Percentiles rank a stretch among this genome's conserved stretches.
These are phyloP conservation scores for Chiua virens DNA, from an alignment of 768 basidiomycete genomes.

Conservation along the genomic window DNA sequence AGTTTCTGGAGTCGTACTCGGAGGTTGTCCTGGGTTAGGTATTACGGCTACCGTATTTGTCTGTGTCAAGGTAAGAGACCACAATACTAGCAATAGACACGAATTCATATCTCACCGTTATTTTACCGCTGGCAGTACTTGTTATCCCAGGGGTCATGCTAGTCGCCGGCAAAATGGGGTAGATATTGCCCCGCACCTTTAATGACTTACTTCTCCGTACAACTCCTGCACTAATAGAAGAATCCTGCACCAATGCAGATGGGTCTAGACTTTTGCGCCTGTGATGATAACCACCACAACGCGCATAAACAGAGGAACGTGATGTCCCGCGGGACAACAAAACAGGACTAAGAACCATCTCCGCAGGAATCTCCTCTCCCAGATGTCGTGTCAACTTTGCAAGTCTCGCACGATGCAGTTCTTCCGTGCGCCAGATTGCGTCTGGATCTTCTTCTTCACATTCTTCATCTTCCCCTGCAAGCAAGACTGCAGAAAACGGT, in stretches of 20 bases:
- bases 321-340: not conserved
- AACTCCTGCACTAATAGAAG: not conserved
- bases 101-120: constrained; percentile 5
- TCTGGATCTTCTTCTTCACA: constrained; percentile 3
- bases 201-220: constrained; percentile 34
- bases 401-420: constrained; percentile 31
- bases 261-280: constrained; percentile 19
- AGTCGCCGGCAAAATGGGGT: not conserved
- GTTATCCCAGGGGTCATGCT: not conserved
- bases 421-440: constrained; percentile 15
- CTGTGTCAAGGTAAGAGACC: constrained; percentile 4
- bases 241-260: not conserved
- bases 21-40: not conserved
- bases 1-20: not conserved
- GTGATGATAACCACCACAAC: constrained; percentile 2
- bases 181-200: constrained; percentile 5
- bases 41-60: not conserved
- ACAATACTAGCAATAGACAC: not conserved
- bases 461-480: constrained; percentile 5
- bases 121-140: not conserved
- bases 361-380: constrained; percentile 40
- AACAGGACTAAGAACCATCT: constrained; percentile 26
- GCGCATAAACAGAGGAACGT: not conserved
- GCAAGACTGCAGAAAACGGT: constrained; percentile 12
- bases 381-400: constrained; percentile 39